phyloP scores from a whole-genome alignment of 768 basidiomycete genomes.

The Pisolithus orientalis region DNA sequence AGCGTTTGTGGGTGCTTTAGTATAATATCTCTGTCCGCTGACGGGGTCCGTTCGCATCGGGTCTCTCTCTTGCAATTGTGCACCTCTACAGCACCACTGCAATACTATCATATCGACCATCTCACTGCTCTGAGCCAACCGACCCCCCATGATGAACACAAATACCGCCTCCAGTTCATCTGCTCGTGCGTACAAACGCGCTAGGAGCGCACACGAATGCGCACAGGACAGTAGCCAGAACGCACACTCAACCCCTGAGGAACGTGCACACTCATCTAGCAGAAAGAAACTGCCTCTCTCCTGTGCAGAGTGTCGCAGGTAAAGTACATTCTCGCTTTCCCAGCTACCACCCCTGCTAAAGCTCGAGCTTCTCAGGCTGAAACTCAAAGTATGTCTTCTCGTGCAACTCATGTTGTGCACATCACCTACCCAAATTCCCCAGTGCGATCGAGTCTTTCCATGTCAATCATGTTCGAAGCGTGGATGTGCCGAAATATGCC shows the following conservation, averaged over 20 bases:
- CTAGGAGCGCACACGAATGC: conserved; percentile 31
- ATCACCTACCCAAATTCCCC: conserved; percentile 3
- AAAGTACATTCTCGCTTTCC: conserved; percentile 10
- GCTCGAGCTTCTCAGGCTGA: conserved; percentile 29
- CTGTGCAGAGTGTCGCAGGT: conserved; percentile 60
- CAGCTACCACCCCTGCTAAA: not conserved
- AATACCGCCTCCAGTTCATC: conserved; percentile 10
- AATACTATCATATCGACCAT: conserved; percentile 10
- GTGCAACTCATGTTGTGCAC: not conserved
- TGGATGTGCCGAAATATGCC: conserved; percentile 58
- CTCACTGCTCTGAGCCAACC: not conserved
- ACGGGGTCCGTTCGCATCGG: conserved; percentile 12
- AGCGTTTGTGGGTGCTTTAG: conserved; percentile 7
- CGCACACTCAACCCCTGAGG: conserved; percentile 7
- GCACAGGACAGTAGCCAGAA: conserved; percentile 15
- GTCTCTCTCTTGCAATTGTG: conserved; percentile 3
- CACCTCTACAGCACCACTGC: conserved; percentile 17
- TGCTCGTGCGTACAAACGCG: conserved; percentile 40
- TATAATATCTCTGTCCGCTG: conserved; percentile 4
- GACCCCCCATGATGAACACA: conserved; percentile 3
- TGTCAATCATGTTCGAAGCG: conserved; percentile 64
- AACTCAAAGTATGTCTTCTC: conserved; percentile 44
- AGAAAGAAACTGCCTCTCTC: conserved; percentile 42
- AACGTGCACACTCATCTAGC: not conserved
- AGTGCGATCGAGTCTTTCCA: conserved; percentile 64